Conservation (phyloP, 352 stramenopile genomes). For the Phytophthora rubi region DNA sequence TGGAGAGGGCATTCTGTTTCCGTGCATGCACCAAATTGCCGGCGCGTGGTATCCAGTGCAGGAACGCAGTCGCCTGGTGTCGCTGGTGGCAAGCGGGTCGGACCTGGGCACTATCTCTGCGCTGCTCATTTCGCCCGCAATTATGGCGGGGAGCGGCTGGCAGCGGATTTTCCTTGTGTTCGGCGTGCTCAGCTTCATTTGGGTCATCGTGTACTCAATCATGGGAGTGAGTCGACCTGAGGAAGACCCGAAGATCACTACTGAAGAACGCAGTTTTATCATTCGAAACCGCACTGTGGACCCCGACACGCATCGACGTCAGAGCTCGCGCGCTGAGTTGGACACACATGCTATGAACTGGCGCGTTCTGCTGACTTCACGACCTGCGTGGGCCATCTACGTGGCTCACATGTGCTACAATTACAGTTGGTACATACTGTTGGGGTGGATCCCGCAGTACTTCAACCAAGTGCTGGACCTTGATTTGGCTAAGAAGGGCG, state of each 20-base stretch:
- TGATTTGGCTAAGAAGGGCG: slow-evolving; percentile 72
- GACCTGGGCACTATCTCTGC: slow-evolving; percentile 85
- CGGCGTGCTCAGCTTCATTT: slow-evolving; percentile 76
- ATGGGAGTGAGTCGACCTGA: slow-evolving; percentile 75
- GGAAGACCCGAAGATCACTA: slow-evolving; percentile 63
- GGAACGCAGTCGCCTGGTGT: slow-evolving; percentile 81
- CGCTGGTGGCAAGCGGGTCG: slow-evolving; percentile 77
- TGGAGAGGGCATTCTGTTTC: slow-evolving; percentile 87
- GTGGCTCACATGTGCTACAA: slow-evolving; percentile 88
- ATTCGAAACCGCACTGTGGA: slow-evolving; percentile 65
- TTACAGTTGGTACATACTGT: slow-evolving; percentile 89
- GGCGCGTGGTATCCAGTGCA: slow-evolving; percentile 84
- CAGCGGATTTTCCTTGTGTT: slow-evolving; percentile 83
- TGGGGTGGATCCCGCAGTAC: slow-evolving; percentile 90
- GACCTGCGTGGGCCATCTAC: slow-evolving; percentile 85
- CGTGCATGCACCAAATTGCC: slow-evolving; percentile 90
- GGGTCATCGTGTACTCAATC: slow-evolving; percentile 65
- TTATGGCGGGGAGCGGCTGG: slow-evolving; percentile 71
- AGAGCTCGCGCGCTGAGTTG: slow-evolving; percentile 46
- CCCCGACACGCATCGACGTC: slow-evolving; percentile 45
- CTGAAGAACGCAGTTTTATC: slow-evolving; percentile 69
- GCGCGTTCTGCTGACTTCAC: slow-evolving; percentile 66
- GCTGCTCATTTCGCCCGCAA: slow-evolving; percentile 73
- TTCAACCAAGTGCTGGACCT: slow-evolving; percentile 83
- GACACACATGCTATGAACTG: slow-evolving; percentile 70